Conservation (phyloP, 108 stramenopile species). For the Conticribra guillardii region DNA sequence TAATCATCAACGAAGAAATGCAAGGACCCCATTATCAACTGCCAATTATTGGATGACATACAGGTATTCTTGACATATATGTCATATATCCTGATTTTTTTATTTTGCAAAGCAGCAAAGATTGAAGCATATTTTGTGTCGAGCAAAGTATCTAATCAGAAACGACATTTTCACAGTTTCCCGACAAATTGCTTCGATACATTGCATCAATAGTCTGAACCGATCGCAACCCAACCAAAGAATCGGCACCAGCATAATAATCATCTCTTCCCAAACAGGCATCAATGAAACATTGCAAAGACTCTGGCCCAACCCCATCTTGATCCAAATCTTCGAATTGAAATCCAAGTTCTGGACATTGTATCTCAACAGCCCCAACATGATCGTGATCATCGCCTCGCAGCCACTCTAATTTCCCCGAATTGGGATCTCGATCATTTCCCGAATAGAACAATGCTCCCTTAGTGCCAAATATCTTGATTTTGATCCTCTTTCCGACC, state of each 20-base stretch:
- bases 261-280: conserved; percentile 54
- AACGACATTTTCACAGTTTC: conserved; percentile 28
- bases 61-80: no score
- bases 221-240: conserved; percentile 54
- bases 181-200: conserved; percentile 62
- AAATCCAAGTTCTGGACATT: conserved; percentile 55
- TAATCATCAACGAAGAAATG: no score
- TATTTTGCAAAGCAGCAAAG: not conserved
- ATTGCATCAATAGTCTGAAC: conserved; percentile 72
- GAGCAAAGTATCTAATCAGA: no score
- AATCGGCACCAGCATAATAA: conserved; percentile 56
- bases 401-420: conserved; percentile 63
- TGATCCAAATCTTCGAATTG: conserved; percentile 69
- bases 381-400: conserved; percentile 31
- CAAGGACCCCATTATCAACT: no score
- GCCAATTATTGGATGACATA: no score
- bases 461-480: conserved; percentile 65
- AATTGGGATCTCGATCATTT: conserved; percentile 57
- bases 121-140: not conserved
- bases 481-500: conserved; percentile 58
- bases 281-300: conserved; percentile 60
- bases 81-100: not conserved
- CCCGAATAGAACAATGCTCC: conserved; percentile 52
- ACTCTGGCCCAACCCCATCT: conserved; percentile 64
- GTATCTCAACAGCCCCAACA: conserved; percentile 41